Evolutionary conservation across 352 stramenopile species (phyloP), one percentile per base, ranked within the genome.

Genomic region (Peronosclerospora sorghi): DNA sequence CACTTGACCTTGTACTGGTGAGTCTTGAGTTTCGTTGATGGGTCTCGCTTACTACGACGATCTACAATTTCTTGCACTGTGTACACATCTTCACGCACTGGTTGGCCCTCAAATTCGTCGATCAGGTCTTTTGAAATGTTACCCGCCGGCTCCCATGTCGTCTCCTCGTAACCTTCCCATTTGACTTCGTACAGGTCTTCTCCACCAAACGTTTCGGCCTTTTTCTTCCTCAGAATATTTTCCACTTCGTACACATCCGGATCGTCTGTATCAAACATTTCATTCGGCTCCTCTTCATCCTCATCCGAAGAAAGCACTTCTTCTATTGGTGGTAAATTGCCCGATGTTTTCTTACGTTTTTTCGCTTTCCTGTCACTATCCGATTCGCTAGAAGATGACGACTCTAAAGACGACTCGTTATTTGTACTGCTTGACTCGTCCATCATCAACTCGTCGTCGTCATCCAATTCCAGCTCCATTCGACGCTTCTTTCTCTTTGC

Each of bases 1-100:
- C 77, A 89, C 54, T 87, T 87, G 55, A 89, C 75, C n/a, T 80
- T 65, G 59, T 87, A 89, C 56, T 85, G 66, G 46, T 82, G 68
- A 19, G 59, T 80, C 57, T 83, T 84, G 43, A 89, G 67, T 32
- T 56, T 65, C 30, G 72, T 89, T 17, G 63, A 35, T 29, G 67
- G 62, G 59, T 89, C 74, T 36, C 72, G 73, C 46, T 78, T 71
- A 18, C 59, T 68, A 45, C 67, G 81, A 30, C 73, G 69, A 47
- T 89, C 73, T 14, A 71, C 29, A 32, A 89, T 85, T 21, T 86
- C 64, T 41, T 86, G 57, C 35, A 88, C 73, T 4, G 73, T 65
- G 62, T 82, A 89, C 57, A 86, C 76, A 45, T 85, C 70, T 41
- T 83, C 73, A n/a, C 72, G 66, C 41, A 86, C 65, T 8, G 72